phyloP scores from a whole-genome alignment of 768 basidiomycete species.

The Porpolomopsis calyptriformis region DNA sequence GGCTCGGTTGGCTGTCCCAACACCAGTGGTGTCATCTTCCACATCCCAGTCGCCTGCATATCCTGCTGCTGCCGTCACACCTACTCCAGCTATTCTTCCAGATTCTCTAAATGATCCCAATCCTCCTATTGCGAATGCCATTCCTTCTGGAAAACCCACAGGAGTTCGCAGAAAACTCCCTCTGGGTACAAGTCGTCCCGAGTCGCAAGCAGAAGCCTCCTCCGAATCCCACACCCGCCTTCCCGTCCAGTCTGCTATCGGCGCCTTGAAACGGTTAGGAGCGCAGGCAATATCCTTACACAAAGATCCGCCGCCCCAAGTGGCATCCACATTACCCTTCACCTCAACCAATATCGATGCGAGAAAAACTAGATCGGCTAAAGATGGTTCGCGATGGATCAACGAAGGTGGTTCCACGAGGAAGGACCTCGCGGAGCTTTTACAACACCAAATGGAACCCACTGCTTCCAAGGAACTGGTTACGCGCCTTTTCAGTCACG shows the following conservation, averaged over 20 bases:
- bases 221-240: slow-evolving; percentile 26
- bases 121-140: slow-evolving; percentile 23
- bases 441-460: slow-evolving; percentile 89
- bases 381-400: slow-evolving; percentile 74
- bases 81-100: slow-evolving; percentile 32
- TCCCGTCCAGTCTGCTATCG: slow-evolving; percentile 27
- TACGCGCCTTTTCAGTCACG: slow-evolving; percentile 80
- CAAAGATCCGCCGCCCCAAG: slow-evolving; percentile 15
- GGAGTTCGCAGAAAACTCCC: slow-evolving; percentile 70
- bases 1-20: slow-evolving; percentile 43
- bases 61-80: slow-evolving; percentile 20
- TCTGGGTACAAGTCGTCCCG: slow-evolving; percentile 44
- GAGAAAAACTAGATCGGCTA: slow-evolving; percentile 56
- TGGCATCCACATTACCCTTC: slow-evolving; percentile 34
- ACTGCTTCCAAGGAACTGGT: slow-evolving; percentile 68
- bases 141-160: slow-evolving; percentile 36
- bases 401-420: slow-evolving; percentile 77
- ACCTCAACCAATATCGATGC: slow-evolving; percentile 45
- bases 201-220: slow-evolving; percentile 35
- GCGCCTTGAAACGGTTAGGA: slow-evolving; percentile 38
- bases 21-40: slow-evolving; percentile 18
- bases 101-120: slow-evolving; percentile 32
- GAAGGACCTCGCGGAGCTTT: slow-evolving; percentile 75
- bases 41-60: slow-evolving; percentile 13
- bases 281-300: slow-evolving; percentile 14